Base-by-base conservation (phyloP, 768 basidiomycete genomes). In the Lactifluus echinatus region DNA sequence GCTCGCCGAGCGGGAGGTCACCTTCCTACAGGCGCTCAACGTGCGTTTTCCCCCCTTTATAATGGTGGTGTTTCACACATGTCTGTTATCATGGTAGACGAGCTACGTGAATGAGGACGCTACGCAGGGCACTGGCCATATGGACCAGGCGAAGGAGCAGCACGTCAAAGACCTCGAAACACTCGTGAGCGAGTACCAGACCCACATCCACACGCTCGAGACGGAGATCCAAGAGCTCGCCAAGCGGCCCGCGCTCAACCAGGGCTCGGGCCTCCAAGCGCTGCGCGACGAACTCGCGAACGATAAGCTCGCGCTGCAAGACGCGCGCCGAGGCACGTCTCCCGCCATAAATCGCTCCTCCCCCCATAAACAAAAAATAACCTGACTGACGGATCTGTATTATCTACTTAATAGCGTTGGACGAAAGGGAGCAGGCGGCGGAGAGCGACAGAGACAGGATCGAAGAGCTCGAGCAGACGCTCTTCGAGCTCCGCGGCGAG, bases 401-500 rank as follows among this genome's bases (percentile, higher is more conserved):
- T 7, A 11, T 52, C 10, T 34, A 24, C 2, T 29, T 7, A 36
- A 37, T 26, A 86, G 83, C 75, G 15, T 73, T 84, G 23, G 67
- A 76, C 24, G 69, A 73, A 50, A 70, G 73, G 0, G 70, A 73
- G 29, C 62, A 67, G 0, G 71, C 69, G 37, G 56, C 66, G 37
- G 71, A 74, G 46, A 59, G 69, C 37, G 75, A 79, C 15, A 70
- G 76, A 1, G 74, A 74, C 50, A 77, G 76, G 66, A 80, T 89
- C 33, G 89, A 90, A 24, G 66, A 73, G n/a, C 76, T 91, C 36
- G 87, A 89, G 64, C 90, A 92, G 66, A 75, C 77, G 10, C 77
- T 93, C 8, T 90, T 88, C 66, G 87, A 92, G 52, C 75, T 91
- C 2, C 72, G 78, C 3, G 89, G 89, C 0, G 83, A 87, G 67